These are phyloP conservation scores for Monosporozyma siamensis DNA, from an alignment of 805 yeast genomes.

Conservation along the genomic window DNA sequence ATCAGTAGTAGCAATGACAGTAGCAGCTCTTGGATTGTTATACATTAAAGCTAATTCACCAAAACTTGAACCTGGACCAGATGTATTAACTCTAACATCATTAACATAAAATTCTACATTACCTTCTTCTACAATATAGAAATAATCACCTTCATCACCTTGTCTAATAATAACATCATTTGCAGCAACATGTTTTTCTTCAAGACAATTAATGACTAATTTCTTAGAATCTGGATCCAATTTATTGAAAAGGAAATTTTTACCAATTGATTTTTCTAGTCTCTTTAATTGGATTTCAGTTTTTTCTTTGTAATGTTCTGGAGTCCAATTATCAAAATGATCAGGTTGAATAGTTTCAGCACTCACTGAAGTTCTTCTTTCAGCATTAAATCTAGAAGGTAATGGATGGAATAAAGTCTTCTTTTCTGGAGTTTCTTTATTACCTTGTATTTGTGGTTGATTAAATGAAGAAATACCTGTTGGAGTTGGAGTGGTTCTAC, in stretches of 20 bases:
- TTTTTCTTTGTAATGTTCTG: slow-evolving; percentile 46
- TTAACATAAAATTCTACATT: slow-evolving; percentile 72
- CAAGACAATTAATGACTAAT: slow-evolving; percentile 76
- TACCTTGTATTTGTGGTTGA: not conserved
- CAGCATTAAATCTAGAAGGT: slow-evolving; percentile 51
- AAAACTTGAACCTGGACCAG: slow-evolving; percentile 84
- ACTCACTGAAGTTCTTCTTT: slow-evolving; percentile 81
- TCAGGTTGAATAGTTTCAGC: slow-evolving; percentile 83
- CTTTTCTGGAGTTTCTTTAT: slow-evolving; percentile 33
- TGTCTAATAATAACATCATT: slow-evolving; percentile 40
- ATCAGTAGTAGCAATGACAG: slow-evolving; percentile 66
- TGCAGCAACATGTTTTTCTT: slow-evolving; percentile 52
- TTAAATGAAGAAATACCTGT: not conserved
- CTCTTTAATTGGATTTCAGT: slow-evolving; percentile 54
- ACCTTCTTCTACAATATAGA: slow-evolving; percentile 36
- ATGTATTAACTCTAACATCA: slow-evolving; percentile 51
- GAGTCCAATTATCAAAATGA: slow-evolving; percentile 68
- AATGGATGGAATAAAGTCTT: not conserved
- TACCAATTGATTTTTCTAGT: slow-evolving; percentile 60
- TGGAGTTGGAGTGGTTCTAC: not conserved
- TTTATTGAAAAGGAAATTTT: slow-evolving; percentile 77
- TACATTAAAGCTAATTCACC: slow-evolving; percentile 98
- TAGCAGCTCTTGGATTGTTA: slow-evolving; percentile 95
- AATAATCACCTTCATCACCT: slow-evolving; percentile 22
- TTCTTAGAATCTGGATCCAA: slow-evolving; percentile 69